phyloP scores from a whole-genome alignment of 345 rosid species.

The Ricinus communis region DNA sequence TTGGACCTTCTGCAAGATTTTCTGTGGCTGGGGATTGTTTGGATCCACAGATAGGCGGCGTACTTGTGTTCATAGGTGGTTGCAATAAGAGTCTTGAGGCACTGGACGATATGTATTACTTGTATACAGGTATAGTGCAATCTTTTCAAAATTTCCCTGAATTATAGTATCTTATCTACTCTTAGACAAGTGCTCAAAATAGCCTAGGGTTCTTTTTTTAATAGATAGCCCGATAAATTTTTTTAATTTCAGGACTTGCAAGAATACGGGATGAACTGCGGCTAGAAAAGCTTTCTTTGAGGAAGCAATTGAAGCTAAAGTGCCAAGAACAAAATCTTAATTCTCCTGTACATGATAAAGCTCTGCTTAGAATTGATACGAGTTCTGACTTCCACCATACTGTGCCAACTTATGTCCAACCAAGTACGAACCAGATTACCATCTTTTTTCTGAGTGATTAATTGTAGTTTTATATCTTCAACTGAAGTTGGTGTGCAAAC shows the following conservation, averaged over 20 bases:
- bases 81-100: constrained; percentile 97
- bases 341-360: constrained; percentile 46
- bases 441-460: background rate
- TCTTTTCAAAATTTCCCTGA: constrained; percentile 13
- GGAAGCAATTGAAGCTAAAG: constrained; percentile 87
- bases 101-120: constrained; percentile 83
- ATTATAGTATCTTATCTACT: constrained; percentile 2
- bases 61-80: constrained; percentile 82
- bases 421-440: constrained; percentile 37
- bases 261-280: constrained; percentile 48
- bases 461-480: background rate
- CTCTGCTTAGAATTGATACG: constrained; percentile 48
- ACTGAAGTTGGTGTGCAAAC: background rate
- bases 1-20: constrained; percentile 94
- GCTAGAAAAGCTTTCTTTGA: constrained; percentile 72
- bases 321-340: constrained; percentile 75
- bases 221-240: constrained; percentile 15
- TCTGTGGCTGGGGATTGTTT: constrained; percentile 88
- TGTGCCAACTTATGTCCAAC: constrained; percentile 44
- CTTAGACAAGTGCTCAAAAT: background rate
- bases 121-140: constrained; percentile 68
- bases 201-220: background rate
- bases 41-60: constrained; percentile 76
- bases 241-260: constrained; percentile 53
- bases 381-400: constrained; percentile 47